A percentile compares a stretch with the other conserved stretches of the same genome.
Conservation (phyloP, 2,329 filamentous ascomycete species). For the Colletotrichum plurivorum region DNA sequence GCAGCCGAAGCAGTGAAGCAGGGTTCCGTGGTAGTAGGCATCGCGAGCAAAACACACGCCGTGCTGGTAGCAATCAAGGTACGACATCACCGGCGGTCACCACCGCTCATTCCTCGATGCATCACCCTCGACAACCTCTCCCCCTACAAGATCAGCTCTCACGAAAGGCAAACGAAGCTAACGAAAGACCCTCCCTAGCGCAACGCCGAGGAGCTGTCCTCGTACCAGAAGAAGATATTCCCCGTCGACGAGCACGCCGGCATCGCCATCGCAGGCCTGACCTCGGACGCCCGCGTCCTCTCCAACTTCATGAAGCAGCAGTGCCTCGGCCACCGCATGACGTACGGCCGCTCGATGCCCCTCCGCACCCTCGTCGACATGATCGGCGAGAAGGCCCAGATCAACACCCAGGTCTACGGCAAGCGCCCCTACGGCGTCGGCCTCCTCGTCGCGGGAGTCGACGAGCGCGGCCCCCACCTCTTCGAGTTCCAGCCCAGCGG, state of each 20-base stretch:
- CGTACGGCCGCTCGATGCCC: slow-evolving; percentile 94
- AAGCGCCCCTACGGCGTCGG: slow-evolving; percentile 97
- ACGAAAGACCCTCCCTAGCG: slow-evolving; percentile 67
- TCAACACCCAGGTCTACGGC: slow-evolving; percentile 98
- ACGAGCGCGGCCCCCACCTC: slow-evolving; percentile 93
- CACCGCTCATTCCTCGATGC: not conserved
- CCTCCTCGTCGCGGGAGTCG: slow-evolving; percentile 91
- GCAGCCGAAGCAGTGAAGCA: slow-evolving; percentile 99
- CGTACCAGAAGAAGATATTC: slow-evolving; percentile 99
- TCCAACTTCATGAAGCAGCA: slow-evolving; percentile 99
- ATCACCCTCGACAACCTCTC: not conserved
- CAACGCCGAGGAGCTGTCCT: slow-evolving; percentile 99
- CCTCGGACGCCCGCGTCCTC: slow-evolving; percentile 97
- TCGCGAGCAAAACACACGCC: slow-evolving; percentile 98
- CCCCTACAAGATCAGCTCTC: not conserved
- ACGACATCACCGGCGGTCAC: slow-evolving; percentile 43
- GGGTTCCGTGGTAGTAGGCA: slow-evolving; percentile 95
- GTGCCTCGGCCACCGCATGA: slow-evolving; percentile 94
- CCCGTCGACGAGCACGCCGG: slow-evolving; percentile 95
- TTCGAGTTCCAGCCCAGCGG: slow-evolving; percentile 98
- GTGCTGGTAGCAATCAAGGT: slow-evolving; percentile 98
- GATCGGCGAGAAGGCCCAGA: slow-evolving; percentile 96
- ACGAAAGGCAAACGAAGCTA: slow-evolving; percentile 7
- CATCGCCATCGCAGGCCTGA: slow-evolving; percentile 95
- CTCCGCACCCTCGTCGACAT: slow-evolving; percentile 89